Conservation (phyloP, 148 eudicot species). For the Bassia scoparia region DNA sequence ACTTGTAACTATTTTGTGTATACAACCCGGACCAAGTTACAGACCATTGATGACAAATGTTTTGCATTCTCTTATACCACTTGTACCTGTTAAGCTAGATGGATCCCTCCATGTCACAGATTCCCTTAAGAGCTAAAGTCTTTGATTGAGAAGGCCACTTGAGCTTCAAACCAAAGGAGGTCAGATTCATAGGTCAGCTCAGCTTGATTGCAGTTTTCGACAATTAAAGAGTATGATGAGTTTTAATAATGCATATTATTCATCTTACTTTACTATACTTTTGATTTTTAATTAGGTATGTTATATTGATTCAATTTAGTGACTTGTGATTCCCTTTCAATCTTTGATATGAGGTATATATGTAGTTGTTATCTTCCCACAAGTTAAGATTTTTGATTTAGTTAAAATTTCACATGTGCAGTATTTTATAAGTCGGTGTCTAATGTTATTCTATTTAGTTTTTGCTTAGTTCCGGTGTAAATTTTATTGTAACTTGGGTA, state of each 20-base stretch:
- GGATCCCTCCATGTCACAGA: slow-evolving; percentile 51
- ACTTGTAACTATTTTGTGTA: slow-evolving; percentile 74
- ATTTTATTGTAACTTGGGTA: not conserved
- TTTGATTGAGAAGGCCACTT: not conserved
- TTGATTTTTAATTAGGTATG: too few relatives aligned
- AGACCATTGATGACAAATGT: slow-evolving; percentile 81
- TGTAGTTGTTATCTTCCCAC: too few relatives aligned
- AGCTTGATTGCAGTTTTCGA: slow-evolving; percentile 82
- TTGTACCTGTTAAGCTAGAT: slow-evolving; percentile 69
- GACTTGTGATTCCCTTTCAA: not conserved
- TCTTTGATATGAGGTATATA: too few relatives aligned
- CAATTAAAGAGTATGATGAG: slow-evolving; percentile 60
- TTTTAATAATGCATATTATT: too few relatives aligned
- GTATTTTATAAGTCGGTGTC: not conserved
- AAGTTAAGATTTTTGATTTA: too few relatives aligned
- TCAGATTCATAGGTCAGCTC: slow-evolving; percentile 24
- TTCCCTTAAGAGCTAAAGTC: slow-evolving; percentile 3
- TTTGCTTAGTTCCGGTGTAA: not conserved
- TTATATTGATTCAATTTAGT: not conserved
- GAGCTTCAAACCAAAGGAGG: not conserved
- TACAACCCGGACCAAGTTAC: slow-evolving; percentile 84
- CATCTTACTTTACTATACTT: not conserved
- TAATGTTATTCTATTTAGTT: too few relatives aligned
- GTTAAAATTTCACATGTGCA: not conserved
- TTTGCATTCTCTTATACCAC: slow-evolving; percentile 77